phyloP scores from a whole-genome alignment of 371 early-diverging fungal genomes.

The Basidiobolus heterosporus region DNA sequence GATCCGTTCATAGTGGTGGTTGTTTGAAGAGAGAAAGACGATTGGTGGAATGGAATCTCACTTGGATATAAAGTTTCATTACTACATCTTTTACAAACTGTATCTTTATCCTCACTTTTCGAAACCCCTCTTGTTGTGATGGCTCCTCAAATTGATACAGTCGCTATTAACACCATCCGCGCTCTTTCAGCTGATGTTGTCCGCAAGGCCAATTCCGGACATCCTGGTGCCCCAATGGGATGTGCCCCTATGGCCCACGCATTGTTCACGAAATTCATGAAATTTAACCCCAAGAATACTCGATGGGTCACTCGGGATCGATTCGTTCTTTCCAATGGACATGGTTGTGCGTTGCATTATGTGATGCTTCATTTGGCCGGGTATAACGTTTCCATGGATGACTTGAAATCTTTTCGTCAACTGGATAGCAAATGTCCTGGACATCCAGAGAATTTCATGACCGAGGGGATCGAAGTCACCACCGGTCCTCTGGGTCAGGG shows the following conservation, averaged over 20 bases:
- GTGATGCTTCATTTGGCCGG: constrained; percentile 80
- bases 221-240: constrained; percentile 97
- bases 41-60: too few species aligned
- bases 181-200: constrained; percentile 87
- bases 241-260: constrained; percentile 93
- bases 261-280: constrained; percentile 73
- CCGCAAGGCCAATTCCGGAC: constrained; percentile 90
- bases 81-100: too few species aligned
- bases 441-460: constrained; percentile 79
- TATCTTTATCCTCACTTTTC: too few species aligned
- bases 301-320: constrained; percentile 91
- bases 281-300: constrained; percentile 71
- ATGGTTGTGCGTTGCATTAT: constrained; percentile 93
- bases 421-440: constrained; percentile 79
- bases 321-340: constrained; percentile 98
- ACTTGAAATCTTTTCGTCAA: constrained; percentile 89
- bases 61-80: too few species aligned
- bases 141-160: neutral
- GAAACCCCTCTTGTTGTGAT: too few species aligned
- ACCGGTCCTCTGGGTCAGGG: constrained; percentile 99
- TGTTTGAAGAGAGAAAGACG: too few species aligned
- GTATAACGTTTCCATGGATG: constrained; percentile 76
- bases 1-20: too few species aligned
- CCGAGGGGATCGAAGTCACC: constrained; percentile 90
- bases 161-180: constrained; percentile 71